Percentiles rank a stretch among this genome's conserved stretches.
phyloP scores from a whole-genome alignment of 345 rosid species.

The Streptanthus diversifolius region DNA sequence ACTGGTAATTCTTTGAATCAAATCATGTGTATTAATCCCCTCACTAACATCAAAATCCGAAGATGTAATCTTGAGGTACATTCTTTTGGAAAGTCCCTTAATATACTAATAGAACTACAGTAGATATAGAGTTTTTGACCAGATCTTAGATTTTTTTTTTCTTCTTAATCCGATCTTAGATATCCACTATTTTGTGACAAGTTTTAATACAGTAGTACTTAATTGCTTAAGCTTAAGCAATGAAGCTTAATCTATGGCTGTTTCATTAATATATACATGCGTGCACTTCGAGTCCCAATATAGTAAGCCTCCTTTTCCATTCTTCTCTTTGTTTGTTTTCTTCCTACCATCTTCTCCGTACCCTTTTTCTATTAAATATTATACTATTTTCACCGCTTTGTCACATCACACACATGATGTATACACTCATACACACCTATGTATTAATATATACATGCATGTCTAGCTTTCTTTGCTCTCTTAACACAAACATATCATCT shows the following conservation, averaged over 20 bases:
- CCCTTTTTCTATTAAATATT: constrained; percentile 34
- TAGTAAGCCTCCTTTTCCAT: constrained; percentile 29
- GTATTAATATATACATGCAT: constrained; percentile 16
- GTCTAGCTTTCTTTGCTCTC: constrained; percentile 29
- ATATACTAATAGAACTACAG: not conserved
- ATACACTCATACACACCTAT: constrained; percentile 4
- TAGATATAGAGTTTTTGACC: not conserved
- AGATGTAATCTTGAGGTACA: not conserved
- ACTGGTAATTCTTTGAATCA: not conserved
- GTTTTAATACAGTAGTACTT: not conserved
- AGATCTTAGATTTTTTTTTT: not conserved
- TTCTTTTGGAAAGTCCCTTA: not conserved
- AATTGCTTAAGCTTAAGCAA: not conserved
- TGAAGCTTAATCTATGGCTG: not conserved
- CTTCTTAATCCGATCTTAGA: not conserved
- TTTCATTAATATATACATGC: constrained; percentile 12
- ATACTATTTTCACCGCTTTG: constrained; percentile 39
- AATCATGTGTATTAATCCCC: not conserved
- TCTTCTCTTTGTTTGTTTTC: constrained; percentile 27
- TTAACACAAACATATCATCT: constrained; percentile 25
- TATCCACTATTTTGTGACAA: constrained; percentile 16
- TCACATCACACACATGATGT: constrained; percentile 37
- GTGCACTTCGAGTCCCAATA: constrained; percentile 51
- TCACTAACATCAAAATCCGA: not conserved
- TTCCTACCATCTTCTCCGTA: constrained; percentile 27